A percentile compares a stretch with the other conserved stretches of the same genome.
phyloP scores from a whole-genome alignment of 2,329 filamentous ascomycete species.

The Daldinia sp. region DNA sequence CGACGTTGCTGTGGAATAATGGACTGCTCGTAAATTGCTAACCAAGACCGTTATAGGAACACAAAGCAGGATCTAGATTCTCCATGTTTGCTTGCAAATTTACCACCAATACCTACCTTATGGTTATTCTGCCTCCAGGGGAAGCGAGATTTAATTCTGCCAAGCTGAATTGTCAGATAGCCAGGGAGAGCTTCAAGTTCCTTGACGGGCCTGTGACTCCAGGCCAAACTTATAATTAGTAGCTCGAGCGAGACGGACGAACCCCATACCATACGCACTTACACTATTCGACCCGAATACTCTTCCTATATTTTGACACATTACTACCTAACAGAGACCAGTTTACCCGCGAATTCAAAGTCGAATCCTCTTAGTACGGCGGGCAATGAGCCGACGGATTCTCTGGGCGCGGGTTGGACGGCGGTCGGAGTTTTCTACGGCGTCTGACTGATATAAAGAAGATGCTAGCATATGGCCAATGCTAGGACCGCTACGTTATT shows the following conservation, averaged over 20 bases:
- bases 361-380: background rate
- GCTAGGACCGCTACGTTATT: background rate
- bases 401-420: background rate
- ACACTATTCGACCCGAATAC: conserved; percentile 7
- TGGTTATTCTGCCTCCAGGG: conserved; percentile 88
- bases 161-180: conserved; percentile 88
- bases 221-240: conserved; percentile 26
- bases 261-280: background rate
- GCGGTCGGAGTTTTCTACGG: background rate
- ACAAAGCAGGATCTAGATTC: conserved; percentile 79
- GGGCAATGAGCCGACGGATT: background rate
- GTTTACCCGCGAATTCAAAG: background rate
- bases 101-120: conserved; percentile 96
- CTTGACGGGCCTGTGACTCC: conserved; percentile 61
- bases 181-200: conserved; percentile 80
- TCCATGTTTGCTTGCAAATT: conserved; percentile 95
- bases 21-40: conserved; percentile 16
- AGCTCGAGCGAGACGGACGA: background rate
- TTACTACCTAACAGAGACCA: background rate
- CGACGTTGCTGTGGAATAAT: background rate
- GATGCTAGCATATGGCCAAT: background rate
- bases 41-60: conserved; percentile 56
- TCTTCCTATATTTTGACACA: conserved; percentile 6
- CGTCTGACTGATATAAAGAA: background rate
- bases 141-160: conserved; percentile 92